A percentile compares a stretch with the other conserved stretches of the same genome.
Conservation (phyloP, 2,329 filamentous ascomycete genomes). For the Scedosporium boydii region DNA sequence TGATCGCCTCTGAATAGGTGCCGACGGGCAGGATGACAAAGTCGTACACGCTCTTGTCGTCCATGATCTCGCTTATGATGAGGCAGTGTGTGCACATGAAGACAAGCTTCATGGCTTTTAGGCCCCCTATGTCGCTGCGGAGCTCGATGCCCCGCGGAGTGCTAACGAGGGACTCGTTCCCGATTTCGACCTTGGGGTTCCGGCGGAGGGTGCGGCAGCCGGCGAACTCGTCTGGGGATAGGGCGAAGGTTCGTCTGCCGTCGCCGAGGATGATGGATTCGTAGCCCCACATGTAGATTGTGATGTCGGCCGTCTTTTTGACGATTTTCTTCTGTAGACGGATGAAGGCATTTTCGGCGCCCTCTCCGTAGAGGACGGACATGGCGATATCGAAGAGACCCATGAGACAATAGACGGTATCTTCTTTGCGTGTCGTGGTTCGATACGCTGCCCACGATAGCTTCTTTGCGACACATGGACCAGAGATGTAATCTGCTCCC, state of each 20-base stretch:
- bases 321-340: slow-evolving; percentile 24
- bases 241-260: neutral
- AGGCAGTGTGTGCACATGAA: neutral
- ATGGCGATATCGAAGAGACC: slow-evolving; percentile 24
- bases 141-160: neutral
- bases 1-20: neutral
- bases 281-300: slow-evolving; percentile 5
- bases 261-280: neutral
- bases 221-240: slow-evolving; percentile 3
- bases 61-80: neutral
- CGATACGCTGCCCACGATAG: slow-evolving; percentile 19
- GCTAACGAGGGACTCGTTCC: slow-evolving; percentile 1
- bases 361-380: slow-evolving; percentile 23
- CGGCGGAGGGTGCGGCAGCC: slow-evolving; percentile 7
- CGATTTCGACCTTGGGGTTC: neutral
- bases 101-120: neutral
- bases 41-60: neutral
- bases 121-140: neutral
- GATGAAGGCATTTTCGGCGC: slow-evolving; percentile 17
- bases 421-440: slow-evolving; percentile 19
- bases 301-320: slow-evolving; percentile 17
- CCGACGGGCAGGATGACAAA: neutral
- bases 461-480: slow-evolving; percentile 7
- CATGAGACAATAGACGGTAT: slow-evolving; percentile 21
- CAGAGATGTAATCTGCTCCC: slow-evolving; percentile 9